Percentiles rank a stretch among this genome's conserved stretches.
phyloP scores from a whole-genome alignment of 805 yeast genomes.

The Saccharomycopsis olivae region DNA sequence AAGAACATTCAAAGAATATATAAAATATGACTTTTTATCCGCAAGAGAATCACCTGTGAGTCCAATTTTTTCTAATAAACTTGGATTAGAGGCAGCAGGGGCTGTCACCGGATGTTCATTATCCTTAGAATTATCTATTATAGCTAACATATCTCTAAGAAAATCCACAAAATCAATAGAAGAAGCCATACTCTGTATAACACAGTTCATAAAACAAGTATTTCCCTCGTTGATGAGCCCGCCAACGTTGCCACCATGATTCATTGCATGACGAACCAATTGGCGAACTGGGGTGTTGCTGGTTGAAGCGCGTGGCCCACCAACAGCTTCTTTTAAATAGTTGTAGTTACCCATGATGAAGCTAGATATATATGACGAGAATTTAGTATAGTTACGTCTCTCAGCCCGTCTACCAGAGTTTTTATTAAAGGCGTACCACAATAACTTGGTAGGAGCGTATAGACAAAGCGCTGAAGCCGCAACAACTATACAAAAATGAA shows the following conservation, averaged over 20 bases:
- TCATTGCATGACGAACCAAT: slow-evolving; percentile 36
- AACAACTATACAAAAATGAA: slow-evolving; percentile 5
- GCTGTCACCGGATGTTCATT: not conserved
- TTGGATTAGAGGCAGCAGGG: too few relatives aligned
- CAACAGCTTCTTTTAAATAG: not conserved
- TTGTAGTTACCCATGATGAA: not conserved
- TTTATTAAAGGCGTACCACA: not conserved
- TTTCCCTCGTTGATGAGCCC: slow-evolving; percentile 87
- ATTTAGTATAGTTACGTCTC: not conserved
- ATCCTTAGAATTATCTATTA: slow-evolving; percentile 12
- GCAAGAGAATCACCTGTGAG: not conserved
- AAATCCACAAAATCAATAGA: slow-evolving; percentile 50
- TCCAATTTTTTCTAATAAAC: slow-evolving; percentile 15
- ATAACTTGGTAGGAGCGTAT: slow-evolving; percentile 8
- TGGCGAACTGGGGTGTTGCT: not conserved
- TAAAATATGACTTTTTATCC: slow-evolving; percentile 27
- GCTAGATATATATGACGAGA: not conserved
- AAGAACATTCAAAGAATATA: slow-evolving; percentile 40
- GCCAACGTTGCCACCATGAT: slow-evolving; percentile 66
- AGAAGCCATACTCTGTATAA: slow-evolving; percentile 72
- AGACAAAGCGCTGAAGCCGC: slow-evolving; percentile 11
- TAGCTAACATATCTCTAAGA: slow-evolving; percentile 33
- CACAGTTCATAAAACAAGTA: slow-evolving; percentile 91
- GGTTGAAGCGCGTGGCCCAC: not conserved
- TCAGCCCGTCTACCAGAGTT: not conserved